These are phyloP conservation scores for Phytophthora cryptogea DNA, from an alignment of 352 stramenopile genomes.

Conservation along the genomic window DNA sequence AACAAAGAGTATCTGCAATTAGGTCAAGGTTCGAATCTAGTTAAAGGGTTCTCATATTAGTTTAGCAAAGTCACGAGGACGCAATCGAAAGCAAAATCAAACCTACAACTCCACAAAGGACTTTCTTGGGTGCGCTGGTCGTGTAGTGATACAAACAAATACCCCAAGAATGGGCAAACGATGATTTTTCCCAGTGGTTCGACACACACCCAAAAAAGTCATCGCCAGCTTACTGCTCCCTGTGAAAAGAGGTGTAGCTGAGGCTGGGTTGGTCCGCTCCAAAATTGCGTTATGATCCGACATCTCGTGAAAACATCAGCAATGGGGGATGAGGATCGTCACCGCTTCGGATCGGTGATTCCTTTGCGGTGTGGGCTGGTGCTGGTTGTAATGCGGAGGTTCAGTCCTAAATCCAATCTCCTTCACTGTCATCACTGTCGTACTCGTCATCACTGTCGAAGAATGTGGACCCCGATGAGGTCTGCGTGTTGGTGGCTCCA, in stretches of 20 bases:
- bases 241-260: constrained; percentile 1
- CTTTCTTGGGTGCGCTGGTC: constrained; percentile 7
- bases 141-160: constrained; percentile 27
- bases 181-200: constrained; percentile 1
- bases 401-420: constrained; percentile 68
- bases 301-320: not conserved
- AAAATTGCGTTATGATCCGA: constrained; percentile 23
- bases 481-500: constrained; percentile 14
- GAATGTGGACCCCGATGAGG: constrained; percentile 40
- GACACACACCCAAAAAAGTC: not conserved
- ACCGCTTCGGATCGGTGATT: constrained; percentile 13
- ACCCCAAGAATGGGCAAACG: constrained; percentile 3
- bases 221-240: not conserved
- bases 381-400: constrained; percentile 6
- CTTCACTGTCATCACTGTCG: constrained; percentile 71
- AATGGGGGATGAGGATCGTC: constrained; percentile 9
- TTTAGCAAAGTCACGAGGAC: constrained; percentile 27
- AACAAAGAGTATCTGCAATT: not conserved
- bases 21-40: constrained; percentile 5
- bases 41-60: constrained; percentile 34
- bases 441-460: constrained; percentile 63
- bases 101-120: constrained; percentile 13
- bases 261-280: constrained; percentile 8
- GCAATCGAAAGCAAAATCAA: constrained; percentile 24
- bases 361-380: constrained; percentile 4